A percentile compares a stretch with the other conserved stretches of the same genome.
phyloP scores from a whole-genome alignment of 768 basidiomycete genomes.

The Rhizopogon salebrosus region DNA sequence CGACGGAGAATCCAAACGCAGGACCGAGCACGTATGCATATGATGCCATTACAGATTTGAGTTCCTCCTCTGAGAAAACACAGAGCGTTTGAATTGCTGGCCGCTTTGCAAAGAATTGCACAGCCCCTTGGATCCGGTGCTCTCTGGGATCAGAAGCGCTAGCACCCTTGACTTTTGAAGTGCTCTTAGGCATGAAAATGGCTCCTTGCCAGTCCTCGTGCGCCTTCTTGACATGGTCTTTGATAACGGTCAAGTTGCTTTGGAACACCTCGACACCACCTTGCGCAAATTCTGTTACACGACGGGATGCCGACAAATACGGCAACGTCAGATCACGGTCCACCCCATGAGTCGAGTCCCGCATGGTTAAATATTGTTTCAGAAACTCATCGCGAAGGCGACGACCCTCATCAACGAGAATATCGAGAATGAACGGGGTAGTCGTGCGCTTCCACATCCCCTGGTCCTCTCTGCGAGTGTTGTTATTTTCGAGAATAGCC shows the following conservation, averaged over 20 bases:
- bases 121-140: slow-evolving; percentile 10
- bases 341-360: background rate
- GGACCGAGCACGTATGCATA: slow-evolving; percentile 38
- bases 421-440: slow-evolving; percentile 37
- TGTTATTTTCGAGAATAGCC: slow-evolving; percentile 9
- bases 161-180: slow-evolving; percentile 10
- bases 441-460: slow-evolving; percentile 1
- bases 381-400: slow-evolving; percentile 31
- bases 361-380: slow-evolving; percentile 26
- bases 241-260: slow-evolving; percentile 36
- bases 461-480: background rate
- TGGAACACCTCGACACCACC: slow-evolving; percentile 12
- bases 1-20: slow-evolving; percentile 48
- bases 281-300: slow-evolving; percentile 1
- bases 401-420: slow-evolving; percentile 36
- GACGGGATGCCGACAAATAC: slow-evolving; percentile 26
- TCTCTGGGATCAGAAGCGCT: slow-evolving; percentile 21
- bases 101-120: slow-evolving; percentile 20
- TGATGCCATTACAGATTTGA: slow-evolving; percentile 45
- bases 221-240: slow-evolving; percentile 31
- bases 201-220: slow-evolving; percentile 13
- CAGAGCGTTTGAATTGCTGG: slow-evolving; percentile 17
- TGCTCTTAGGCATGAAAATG: slow-evolving; percentile 1
- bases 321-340: slow-evolving; percentile 35
- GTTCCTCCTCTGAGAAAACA: slow-evolving; percentile 26